A percentile compares a stretch with the other conserved stretches of the same genome.
These are phyloP conservation scores for Paecilomyces niveus DNA, from an alignment of 2,329 filamentous ascomycete species.

Conservation along the genomic window DNA sequence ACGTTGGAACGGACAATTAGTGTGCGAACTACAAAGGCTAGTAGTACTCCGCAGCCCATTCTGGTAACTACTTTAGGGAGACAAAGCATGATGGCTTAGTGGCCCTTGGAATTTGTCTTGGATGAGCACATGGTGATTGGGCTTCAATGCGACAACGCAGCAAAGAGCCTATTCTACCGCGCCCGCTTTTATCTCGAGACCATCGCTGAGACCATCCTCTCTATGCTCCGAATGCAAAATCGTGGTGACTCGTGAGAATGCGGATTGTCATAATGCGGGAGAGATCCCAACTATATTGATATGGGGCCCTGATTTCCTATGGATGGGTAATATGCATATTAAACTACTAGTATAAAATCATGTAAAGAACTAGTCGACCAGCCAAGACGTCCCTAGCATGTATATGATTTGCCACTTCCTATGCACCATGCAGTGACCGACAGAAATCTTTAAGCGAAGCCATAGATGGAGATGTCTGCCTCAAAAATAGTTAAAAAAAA, in stretches of 20 bases:
- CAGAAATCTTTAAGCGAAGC: background rate
- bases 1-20: background rate
- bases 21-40: background rate
- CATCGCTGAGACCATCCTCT: background rate
- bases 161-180: constrained; percentile 4
- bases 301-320: background rate
- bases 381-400: background rate
- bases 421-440: background rate
- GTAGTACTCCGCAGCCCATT: background rate
- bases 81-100: background rate
- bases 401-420: background rate
- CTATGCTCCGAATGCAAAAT: background rate
- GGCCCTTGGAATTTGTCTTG: background rate
- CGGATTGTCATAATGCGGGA: background rate
- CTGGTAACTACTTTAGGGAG: background rate
- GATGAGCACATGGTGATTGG: constrained; percentile 7
- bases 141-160: constrained; percentile 12
- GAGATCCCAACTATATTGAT: background rate
- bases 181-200: background rate
- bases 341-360: background rate
- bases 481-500: background rate
- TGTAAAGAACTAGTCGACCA: background rate
- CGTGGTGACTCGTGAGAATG: background rate
- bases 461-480: background rate
- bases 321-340: background rate